Conservation (phyloP, 352 stramenopile genomes). For the Globisporangium emineosum region DNA sequence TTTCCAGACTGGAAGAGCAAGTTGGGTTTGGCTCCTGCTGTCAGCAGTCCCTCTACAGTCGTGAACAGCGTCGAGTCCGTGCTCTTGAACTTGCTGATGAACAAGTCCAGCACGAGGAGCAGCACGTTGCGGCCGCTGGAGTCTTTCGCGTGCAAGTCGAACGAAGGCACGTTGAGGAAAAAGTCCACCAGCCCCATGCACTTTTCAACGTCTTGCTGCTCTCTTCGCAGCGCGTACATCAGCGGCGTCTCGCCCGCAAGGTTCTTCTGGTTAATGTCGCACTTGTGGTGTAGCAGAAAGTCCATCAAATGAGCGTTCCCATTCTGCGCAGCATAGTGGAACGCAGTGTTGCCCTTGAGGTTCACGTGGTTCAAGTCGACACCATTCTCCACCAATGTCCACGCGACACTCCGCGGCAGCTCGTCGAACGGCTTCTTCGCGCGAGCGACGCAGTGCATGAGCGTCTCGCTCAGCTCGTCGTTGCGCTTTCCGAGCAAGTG, state of each 20-base stretch:
- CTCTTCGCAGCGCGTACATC: conserved; percentile 38
- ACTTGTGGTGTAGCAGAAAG: conserved; percentile 58
- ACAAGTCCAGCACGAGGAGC: not conserved
- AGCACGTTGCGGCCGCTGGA: not conserved
- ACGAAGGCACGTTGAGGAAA: conserved; percentile 29
- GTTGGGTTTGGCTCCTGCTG: not conserved
- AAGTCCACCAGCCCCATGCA: conserved; percentile 41
- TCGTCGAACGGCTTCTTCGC: conserved; percentile 48
- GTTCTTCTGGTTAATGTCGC: conserved; percentile 41
- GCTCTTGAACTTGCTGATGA: not conserved
- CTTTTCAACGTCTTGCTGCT: conserved; percentile 19
- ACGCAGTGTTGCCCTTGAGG: conserved; percentile 32
- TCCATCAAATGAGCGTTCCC: conserved; percentile 57
- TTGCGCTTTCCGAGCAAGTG: conserved; percentile 41
- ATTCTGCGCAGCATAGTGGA: conserved; percentile 53
- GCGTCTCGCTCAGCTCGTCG: conserved; percentile 31
- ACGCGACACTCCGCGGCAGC: conserved; percentile 48
- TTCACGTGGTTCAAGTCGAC: conserved; percentile 33
- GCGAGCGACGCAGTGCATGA: conserved; percentile 59
- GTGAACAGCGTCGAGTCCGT: not conserved
- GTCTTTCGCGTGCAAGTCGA: conserved; percentile 40
- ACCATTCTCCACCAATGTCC: conserved; percentile 54
- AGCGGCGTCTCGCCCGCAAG: conserved; percentile 42
- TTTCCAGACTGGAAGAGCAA: not conserved
- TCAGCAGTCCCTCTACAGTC: not conserved